These are phyloP conservation scores for Medicago truncatula DNA, from an alignment of 306 rosid species.

Conservation along the genomic window MtrunA17r5.0-ANR NC_053047.1:966001-966500, in stretches of 20 bases:
- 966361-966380: constrained; percentile 27
- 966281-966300: constrained; percentile 99
- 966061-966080: not conserved
- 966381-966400: constrained; percentile 15
- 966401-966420: constrained; percentile 14
- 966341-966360: constrained; percentile 87
- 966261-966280: constrained; percentile 99
- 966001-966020: not conserved
- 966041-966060: not conserved
- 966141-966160: constrained; percentile 7
- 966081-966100: not conserved
- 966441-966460: constrained; percentile 31
- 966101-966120: not conserved
- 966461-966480: not conserved
- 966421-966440: not conserved
- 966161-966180: not conserved
- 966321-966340: constrained; percentile 96
- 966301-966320: constrained; percentile 98
- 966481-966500: not conserved
- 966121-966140: not conserved
- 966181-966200: constrained; percentile 5
- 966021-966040: constrained; percentile 2
- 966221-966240: constrained; percentile 81
- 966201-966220: constrained; percentile 24
- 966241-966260: constrained; percentile 97